phyloP scores from a whole-genome alignment of 495 filamentous ascomycete species.

The Hypoxylon cercidicola region DNA sequence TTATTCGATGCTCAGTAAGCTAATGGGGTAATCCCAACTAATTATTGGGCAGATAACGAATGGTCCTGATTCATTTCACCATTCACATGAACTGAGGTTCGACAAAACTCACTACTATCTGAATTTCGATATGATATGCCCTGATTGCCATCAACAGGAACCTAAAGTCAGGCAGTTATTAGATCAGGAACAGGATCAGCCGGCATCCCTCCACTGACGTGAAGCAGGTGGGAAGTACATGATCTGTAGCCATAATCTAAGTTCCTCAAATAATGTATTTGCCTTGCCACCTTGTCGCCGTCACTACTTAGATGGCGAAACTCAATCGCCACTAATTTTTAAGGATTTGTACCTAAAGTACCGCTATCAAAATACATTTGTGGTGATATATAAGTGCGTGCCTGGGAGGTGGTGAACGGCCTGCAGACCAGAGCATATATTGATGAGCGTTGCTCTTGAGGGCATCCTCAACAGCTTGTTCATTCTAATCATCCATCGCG shows the following conservation, averaged over 20 bases:
- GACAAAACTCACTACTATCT: slow-evolving; percentile 5
- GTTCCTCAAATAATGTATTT: slow-evolving; percentile 5
- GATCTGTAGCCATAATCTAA: slow-evolving; percentile 14
- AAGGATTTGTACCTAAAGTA: no score
- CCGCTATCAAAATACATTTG: no score
- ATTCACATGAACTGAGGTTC: slow-evolving; percentile 11
- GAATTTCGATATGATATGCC: not conserved
- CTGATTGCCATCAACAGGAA: slow-evolving; percentile 23
- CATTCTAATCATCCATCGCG: slow-evolving; percentile 1
- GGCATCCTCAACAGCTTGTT: slow-evolving; percentile 25
- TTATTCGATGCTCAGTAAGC: slow-evolving; percentile 21
- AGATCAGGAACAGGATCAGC: slow-evolving; percentile 34
- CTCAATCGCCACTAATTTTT: not conserved
- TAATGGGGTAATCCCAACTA: slow-evolving; percentile 20
- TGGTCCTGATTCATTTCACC: slow-evolving; percentile 6
- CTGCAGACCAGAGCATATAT: not conserved
- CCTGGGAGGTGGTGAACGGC: not conserved
- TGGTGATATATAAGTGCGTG: not conserved
- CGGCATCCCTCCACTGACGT: slow-evolving; percentile 31
- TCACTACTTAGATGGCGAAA: not conserved
- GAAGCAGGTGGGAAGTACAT: slow-evolving; percentile 8
- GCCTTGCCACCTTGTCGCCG: no score
- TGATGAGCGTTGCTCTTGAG: not conserved
- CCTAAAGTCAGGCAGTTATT: slow-evolving; percentile 10
- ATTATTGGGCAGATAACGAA: slow-evolving; percentile 1